These are phyloP conservation scores for Lepidopterella palustris DNA, from an alignment of 495 filamentous ascomycete species.

Conservation along the genomic window DNA sequence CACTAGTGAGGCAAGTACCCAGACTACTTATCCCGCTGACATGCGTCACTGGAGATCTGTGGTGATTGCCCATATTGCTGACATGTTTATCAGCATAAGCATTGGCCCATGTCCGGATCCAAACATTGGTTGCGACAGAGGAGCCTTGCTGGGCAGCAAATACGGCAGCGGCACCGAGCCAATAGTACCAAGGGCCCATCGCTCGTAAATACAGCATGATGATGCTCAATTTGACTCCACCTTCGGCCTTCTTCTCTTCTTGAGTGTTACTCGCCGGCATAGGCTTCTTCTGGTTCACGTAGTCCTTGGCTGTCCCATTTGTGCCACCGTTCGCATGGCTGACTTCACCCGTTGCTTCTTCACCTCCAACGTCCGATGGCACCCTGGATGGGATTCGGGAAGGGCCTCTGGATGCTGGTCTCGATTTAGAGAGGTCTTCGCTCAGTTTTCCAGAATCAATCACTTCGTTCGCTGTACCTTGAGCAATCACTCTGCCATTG, in stretches of 20 bases:
- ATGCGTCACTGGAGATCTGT: conserved; percentile 35
- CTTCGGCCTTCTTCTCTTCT: conserved; percentile 67
- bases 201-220: conserved; percentile 74
- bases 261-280: conserved; percentile 39
- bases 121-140: conserved; percentile 78
- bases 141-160: conserved; percentile 78
- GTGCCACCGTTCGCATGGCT: conserved; percentile 32
- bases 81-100: conserved; percentile 41
- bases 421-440: conserved; percentile 72
- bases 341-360: conserved; percentile 28
- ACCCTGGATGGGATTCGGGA: conserved; percentile 68
- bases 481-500: conserved; percentile 72
- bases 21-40: conserved; percentile 29
- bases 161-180: conserved; percentile 63
- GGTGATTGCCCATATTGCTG: conserved; percentile 22
- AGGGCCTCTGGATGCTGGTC: conserved; percentile 54
- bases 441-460: conserved; percentile 78
- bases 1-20: conserved; percentile 35
- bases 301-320: conserved; percentile 34
- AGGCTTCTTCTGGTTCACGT: conserved; percentile 35
- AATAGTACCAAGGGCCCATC: conserved; percentile 96
- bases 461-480: conserved; percentile 70
- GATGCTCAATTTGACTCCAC: conserved; percentile 79
- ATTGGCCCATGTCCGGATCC: conserved; percentile 89
- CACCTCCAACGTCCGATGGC: conserved; percentile 55